Conservation (phyloP, 129 eudicot genomes). For the Arctium lappa region DNA sequence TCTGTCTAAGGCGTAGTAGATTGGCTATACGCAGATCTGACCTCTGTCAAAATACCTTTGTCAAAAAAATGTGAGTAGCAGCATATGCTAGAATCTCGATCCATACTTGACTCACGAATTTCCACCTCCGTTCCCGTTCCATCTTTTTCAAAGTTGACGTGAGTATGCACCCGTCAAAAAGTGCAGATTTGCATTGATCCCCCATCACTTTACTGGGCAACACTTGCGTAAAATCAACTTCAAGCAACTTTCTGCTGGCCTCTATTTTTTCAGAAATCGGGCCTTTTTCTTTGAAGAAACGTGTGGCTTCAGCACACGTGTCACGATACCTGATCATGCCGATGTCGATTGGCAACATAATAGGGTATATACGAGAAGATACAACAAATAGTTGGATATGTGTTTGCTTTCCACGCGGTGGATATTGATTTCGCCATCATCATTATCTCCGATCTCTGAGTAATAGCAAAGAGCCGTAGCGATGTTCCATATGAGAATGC, state of each 20-base stretch:
- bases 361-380: conserved; percentile 30
- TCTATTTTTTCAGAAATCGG: neutral
- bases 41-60: too few relatives aligned
- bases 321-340: conserved; percentile 4
- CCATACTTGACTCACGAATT: conserved; percentile 27
- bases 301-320: conserved; percentile 26
- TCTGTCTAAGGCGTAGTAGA: too few relatives aligned
- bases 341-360: conserved; percentile 25
- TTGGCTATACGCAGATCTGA: too few relatives aligned
- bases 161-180: conserved; percentile 32
- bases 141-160: conserved; percentile 12
- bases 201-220: conserved; percentile 28
- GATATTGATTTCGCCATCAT: neutral
- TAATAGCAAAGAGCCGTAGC: conserved; percentile 46
- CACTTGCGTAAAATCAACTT: conserved; percentile 8
- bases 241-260: conserved; percentile 29
- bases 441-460: neutral
- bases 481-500: conserved; percentile 50
- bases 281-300: conserved; percentile 11
- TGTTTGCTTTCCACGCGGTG: conserved; percentile 14
- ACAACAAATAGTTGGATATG: conserved; percentile 31
- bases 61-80: neutral
- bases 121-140: conserved; percentile 18
- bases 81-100: conserved; percentile 33
- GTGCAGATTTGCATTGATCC: conserved; percentile 34